Conservation (phyloP, 139 green algal genomes). For the Chlamydomonas urium region DNA sequence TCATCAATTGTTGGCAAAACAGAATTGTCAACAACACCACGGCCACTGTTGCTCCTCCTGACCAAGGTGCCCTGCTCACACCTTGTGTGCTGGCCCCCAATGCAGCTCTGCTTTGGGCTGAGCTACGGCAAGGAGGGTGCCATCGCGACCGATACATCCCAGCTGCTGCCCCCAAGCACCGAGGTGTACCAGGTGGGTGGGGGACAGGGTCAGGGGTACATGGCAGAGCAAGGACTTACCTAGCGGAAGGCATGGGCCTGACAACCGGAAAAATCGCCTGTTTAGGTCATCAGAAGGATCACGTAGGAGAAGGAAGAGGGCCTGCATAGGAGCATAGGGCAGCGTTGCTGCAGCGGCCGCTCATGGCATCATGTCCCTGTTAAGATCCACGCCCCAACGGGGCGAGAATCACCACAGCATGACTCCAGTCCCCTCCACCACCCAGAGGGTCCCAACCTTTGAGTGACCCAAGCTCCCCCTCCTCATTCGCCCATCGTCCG, state of each 20-base stretch:
- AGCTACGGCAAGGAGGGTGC: neutral
- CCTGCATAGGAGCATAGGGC: neutral
- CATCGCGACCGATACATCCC: neutral
- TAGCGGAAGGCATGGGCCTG: neutral
- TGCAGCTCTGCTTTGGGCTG: slow-evolving; percentile 7
- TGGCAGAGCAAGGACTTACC: neutral
- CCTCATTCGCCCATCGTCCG: neutral
- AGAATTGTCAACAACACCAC: neutral
- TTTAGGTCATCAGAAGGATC: neutral
- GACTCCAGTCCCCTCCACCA: neutral
- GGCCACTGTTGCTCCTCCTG: too few species aligned
- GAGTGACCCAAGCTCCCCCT: neutral
- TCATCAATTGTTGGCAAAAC: too few species aligned
- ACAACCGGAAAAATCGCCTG: neutral
- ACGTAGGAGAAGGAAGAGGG: neutral
- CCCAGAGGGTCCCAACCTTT: neutral
- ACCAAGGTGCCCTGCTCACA: too few species aligned
- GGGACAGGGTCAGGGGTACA: neutral
- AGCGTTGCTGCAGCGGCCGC: neutral
- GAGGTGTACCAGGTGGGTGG: neutral
- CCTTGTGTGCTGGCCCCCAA: neutral
- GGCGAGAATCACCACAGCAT: neutral
- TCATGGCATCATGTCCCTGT: too few species aligned
- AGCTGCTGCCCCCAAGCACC: neutral
- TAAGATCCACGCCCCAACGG: too few species aligned